Evolutionary conservation across 2,329 filamentous ascomycete species (phyloP).

Genomic region (Fusarium anguioides): DNA sequence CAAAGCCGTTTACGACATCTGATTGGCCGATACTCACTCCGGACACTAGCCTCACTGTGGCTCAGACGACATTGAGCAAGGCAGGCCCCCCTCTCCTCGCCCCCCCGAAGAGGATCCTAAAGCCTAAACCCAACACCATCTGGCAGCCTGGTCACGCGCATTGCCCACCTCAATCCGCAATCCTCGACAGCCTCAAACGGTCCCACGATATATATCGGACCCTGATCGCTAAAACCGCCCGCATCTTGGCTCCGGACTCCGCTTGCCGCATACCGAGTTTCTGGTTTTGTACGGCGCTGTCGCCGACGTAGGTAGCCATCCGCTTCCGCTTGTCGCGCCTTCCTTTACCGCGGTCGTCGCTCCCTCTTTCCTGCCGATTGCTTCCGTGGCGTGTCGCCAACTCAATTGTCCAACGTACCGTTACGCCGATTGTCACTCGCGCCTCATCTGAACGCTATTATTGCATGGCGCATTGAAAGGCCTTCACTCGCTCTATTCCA

Average conservation of each 20-base stretch:
- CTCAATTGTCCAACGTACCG: constrained; percentile 34
- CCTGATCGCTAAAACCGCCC: constrained; percentile 33
- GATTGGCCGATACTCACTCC: constrained; percentile 30
- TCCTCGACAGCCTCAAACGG: constrained; percentile 49
- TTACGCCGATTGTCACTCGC: constrained; percentile 33
- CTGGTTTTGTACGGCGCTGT: constrained; percentile 24
- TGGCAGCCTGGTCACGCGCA: constrained; percentile 53
- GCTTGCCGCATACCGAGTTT: constrained; percentile 28
- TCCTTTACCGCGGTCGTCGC: constrained; percentile 34
- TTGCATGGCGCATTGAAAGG: constrained; percentile 51
- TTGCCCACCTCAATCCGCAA: constrained; percentile 51
- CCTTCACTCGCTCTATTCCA: constrained; percentile 34
- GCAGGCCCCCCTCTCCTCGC: constrained; percentile 36
- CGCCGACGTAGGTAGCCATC: constrained; percentile 25
- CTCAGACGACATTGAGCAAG: constrained; percentile 33
- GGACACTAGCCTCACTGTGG: constrained; percentile 43
- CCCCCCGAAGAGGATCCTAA: constrained; percentile 32
- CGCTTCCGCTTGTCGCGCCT: constrained; percentile 31
- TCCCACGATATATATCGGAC: constrained; percentile 39
- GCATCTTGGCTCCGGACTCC: constrained; percentile 30
- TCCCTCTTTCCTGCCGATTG: constrained; percentile 36
- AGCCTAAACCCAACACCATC: constrained; percentile 48
- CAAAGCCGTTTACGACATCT: constrained; percentile 5
- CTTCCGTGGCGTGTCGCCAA: constrained; percentile 44
- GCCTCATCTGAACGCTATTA: constrained; percentile 23